Evolutionary conservation across 768 basidiomycete genomes (phyloP), one percentile per base, ranked within the genome.

Genomic region (Hericium coralloides): DNA sequence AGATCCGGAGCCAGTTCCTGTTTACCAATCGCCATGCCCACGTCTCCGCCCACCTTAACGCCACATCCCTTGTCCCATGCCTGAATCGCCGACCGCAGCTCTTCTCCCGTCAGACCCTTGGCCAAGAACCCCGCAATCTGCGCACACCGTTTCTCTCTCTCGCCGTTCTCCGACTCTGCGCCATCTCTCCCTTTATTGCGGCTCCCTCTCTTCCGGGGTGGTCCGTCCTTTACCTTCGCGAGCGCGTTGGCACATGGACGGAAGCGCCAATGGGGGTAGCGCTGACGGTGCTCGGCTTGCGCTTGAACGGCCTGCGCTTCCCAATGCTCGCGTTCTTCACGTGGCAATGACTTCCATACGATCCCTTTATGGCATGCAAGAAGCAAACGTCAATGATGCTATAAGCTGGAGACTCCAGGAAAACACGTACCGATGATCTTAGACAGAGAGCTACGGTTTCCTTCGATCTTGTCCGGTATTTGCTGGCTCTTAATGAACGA

Each of bases 251-350:
- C 70, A n/a, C 80, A 83, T 4, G 86, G 87, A 51, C 85, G 78
- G 68, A 89, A 92, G 52, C 89, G 76, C 88, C 89, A 92, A 69
- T 89, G 85, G 1, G 89, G 89, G 66, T 90, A 90, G 56, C 80
- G 76, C 51, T 75, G 74, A 54, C 87, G 77, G 67, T 91, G 89
- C 66, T 89, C 88, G 0, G 79, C 82, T 64, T 85, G 84, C 0
- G 89, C 89, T 5, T 79, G 72, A 43, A 79, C 73, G 4, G 85
- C 89, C 69, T 84, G 85, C 37, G 76, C 84, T 66, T 91, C 89
- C 89, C 89, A 92, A 51, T 80, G 74, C 59, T 84, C 80, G 56
- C 84, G 78, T 65, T 92, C 85, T 57, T 80, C 75, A 15, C 75
- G 76, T 9, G 87, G 72, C 17, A 92, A 81, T 0, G 81, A 77